Evolutionary conservation across 768 basidiomycete species (phyloP), one percentile per base, ranked within the genome.

Genomic region (Albatrellus ellisii): DNA sequence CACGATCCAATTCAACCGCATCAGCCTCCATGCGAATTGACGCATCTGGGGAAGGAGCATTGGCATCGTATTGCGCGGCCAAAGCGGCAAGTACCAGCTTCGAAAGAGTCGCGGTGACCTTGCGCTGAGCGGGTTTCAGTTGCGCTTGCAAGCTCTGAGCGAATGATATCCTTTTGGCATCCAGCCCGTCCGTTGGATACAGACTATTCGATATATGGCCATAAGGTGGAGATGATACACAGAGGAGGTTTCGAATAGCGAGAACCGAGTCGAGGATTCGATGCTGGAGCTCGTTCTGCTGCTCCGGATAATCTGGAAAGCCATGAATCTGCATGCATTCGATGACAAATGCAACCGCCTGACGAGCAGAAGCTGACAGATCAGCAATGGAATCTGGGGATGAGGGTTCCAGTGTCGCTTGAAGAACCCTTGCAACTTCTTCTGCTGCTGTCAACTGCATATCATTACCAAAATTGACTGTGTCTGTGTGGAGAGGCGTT

Each of bases 61-160:
- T 78, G 0, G 81, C 79, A 52, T 87, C 80, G 46, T 84, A 86
- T 52, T 83, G 77, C 62, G 87, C 79, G 0, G 91, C 89, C 37
- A 94, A 80, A n/a, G 87, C 79, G 6, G 84, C 87, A 2, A 95
- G 73, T 24, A 94, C 85, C 22, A 97, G 68, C 56, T 91, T 82
- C 15, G 87, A 91, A 7, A 94, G 65, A 0, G 88, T 89, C 6
- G 88, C 85, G 2, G 88, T 87, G 25, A 94, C 81, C 52, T 86
- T 87, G 39, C 86, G 70, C 44, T 88, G 87, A 0, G 77, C 76
- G 6, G 81, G 79, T 58, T 88, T 89, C 32, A 89, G 65, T 41
- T 60, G 60, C 4, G 55, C 48, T 46, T 63, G 62, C 6, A 80
- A 64, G 2, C 77, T 66, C 49, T 74, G 70, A 1, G 72, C 42